A percentile compares a stretch with the other conserved stretches of the same genome.
Evolutionary conservation across 164 flowering plant species (phyloP).

Genomic region (Pachysandra terminalis): DNA sequence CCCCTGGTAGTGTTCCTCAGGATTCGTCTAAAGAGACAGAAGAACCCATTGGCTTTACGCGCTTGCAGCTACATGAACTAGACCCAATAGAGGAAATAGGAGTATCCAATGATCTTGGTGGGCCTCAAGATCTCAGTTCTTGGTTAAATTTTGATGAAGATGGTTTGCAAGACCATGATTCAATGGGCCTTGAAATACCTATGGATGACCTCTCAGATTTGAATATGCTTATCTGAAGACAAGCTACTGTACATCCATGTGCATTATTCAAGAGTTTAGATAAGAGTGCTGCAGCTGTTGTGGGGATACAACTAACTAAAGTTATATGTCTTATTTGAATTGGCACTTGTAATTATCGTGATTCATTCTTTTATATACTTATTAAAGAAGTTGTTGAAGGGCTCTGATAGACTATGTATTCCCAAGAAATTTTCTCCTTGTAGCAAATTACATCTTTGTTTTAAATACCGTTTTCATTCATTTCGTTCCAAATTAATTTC

Average conservation of each 20-base stretch:
- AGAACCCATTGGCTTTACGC: conserved; percentile 37
- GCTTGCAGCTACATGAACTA: conserved; percentile 39
- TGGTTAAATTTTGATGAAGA: conserved; percentile 58
- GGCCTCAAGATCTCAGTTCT: conserved; percentile 41
- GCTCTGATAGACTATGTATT: conserved; percentile 22
- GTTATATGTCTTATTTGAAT: conserved; percentile 19
- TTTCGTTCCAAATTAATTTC: neutral
- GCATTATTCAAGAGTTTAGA: conserved; percentile 25
- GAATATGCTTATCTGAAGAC: conserved; percentile 44
- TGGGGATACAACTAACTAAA: conserved; percentile 25
- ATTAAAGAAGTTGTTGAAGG: conserved; percentile 18
- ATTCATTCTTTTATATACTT: conserved; percentile 40
- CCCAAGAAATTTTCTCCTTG: conserved; percentile 15
- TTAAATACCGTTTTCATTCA: neutral
- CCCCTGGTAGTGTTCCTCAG: conserved; percentile 19
- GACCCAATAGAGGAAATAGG: conserved; percentile 48
- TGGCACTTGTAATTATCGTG: conserved; percentile 41
- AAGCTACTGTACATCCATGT: conserved; percentile 31
- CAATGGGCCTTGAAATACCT: conserved; percentile 61
- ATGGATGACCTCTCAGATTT: conserved; percentile 72
- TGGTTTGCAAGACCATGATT: conserved; percentile 51
- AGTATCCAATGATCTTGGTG: conserved; percentile 33
- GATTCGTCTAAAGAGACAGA: conserved; percentile 31
- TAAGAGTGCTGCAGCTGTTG: conserved; percentile 21
- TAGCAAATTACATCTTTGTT: conserved; percentile 15